Evolutionary conservation across 257 asterid species (phyloP).

Genomic region (Nicotiana obtusifolia): DNA sequence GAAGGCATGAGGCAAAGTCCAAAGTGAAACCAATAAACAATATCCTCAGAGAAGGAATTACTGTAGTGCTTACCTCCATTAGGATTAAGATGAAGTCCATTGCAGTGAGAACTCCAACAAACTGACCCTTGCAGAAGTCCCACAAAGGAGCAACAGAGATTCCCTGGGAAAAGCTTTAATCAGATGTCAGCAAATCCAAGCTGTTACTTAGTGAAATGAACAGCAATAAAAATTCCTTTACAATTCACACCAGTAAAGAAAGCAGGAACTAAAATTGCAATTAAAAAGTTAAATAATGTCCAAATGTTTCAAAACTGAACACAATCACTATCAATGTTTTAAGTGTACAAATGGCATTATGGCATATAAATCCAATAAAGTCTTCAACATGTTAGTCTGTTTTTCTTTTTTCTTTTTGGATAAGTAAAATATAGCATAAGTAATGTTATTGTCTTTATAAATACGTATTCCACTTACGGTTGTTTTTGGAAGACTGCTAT

Average conservation of each 20-base stretch:
- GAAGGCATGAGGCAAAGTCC: neutral
- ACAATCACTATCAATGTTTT: neutral
- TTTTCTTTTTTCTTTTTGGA: too few species aligned
- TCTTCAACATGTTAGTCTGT: too few species aligned
- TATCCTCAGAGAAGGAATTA: neutral
- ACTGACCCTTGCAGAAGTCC: slow-evolving; percentile 55
- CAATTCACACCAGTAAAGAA: neutral
- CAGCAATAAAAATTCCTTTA: neutral
- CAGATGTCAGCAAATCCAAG: slow-evolving; percentile 21
- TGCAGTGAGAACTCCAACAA: slow-evolving; percentile 76
- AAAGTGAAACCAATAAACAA: slow-evolving; percentile 1
- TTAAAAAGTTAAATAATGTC: neutral
- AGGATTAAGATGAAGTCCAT: slow-evolving; percentile 68
- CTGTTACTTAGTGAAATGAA: slow-evolving; percentile 8
- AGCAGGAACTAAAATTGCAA: neutral
- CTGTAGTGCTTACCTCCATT: slow-evolving; percentile 43
- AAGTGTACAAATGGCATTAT: neutral
- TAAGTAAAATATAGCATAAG: too few species aligned
- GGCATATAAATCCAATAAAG: neutral
- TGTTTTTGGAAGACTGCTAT: neutral
- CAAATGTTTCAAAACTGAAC: slow-evolving; percentile 1
- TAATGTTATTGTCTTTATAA: neutral
- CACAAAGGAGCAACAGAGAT: slow-evolving; percentile 66
- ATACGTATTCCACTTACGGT: neutral
- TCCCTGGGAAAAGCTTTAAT: slow-evolving; percentile 44